phyloP scores from a whole-genome alignment of 805 yeast species.

The Starmerella lactis-condensi region DNA sequence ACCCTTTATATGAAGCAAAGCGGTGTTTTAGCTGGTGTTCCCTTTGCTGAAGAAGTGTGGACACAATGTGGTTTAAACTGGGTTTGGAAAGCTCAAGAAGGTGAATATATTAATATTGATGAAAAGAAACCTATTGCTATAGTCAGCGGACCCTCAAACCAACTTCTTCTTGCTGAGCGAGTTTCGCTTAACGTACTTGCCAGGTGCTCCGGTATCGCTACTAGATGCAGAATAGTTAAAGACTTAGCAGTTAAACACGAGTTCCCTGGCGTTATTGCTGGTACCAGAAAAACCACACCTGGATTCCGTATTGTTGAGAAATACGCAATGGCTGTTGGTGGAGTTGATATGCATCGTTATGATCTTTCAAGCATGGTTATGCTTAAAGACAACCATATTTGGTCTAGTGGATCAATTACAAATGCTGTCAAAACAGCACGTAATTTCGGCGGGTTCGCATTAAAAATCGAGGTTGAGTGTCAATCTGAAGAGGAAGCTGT shows the following conservation, averaged over 20 bases:
- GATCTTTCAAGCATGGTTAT: constrained; percentile 87
- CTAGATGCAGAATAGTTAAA: constrained; percentile 43
- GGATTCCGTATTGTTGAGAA: constrained; percentile 78
- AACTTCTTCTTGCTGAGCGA: constrained; percentile 67
- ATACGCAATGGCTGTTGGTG: constrained; percentile 89
- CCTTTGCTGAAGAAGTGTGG: constrained; percentile 75
- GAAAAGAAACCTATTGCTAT: constrained; percentile 58
- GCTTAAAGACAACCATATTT: constrained; percentile 86
- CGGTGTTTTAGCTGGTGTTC: constrained; percentile 70
- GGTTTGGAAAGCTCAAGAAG: constrained; percentile 62
- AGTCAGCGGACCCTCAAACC: constrained; percentile 63
- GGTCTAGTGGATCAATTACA: constrained; percentile 85
- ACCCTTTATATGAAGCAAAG: constrained; percentile 61
- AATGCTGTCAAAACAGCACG: constrained; percentile 63
- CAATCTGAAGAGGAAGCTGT: constrained; percentile 68
- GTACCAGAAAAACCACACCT: constrained; percentile 94
- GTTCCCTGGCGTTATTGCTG: constrained; percentile 73
- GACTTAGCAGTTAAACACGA: constrained; percentile 47
- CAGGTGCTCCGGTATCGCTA: constrained; percentile 75
- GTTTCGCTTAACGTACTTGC: constrained; percentile 67
- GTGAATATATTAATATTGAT: constrained; percentile 33
- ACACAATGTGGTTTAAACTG: constrained; percentile 51
- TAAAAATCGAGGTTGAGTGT: constrained; percentile 84
- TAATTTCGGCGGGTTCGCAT: constrained; percentile 67
- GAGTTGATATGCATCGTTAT: constrained; percentile 80